phyloP scores from a whole-genome alignment of 306 rosid genomes.

The Arachis hypogaea region DNA sequence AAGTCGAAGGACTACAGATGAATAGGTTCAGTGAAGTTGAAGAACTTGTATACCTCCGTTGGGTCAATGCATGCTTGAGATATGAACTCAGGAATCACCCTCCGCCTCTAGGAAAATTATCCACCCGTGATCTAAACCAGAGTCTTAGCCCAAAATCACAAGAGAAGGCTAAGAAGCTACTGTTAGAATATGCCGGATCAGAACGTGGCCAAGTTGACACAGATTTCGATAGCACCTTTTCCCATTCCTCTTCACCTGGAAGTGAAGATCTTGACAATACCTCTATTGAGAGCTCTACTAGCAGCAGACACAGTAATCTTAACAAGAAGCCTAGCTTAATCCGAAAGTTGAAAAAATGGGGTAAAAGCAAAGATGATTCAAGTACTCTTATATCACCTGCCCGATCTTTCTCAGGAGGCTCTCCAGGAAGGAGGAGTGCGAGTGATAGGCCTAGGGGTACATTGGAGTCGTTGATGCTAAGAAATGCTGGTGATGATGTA shows the following conservation, averaged over 20 bases:
- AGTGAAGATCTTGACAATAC: constrained; percentile 89
- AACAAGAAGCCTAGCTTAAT: constrained; percentile 72
- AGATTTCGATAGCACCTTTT: constrained; percentile 74
- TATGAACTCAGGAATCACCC: constrained; percentile 72
- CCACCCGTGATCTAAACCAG: constrained; percentile 75
- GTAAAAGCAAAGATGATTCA: constrained; percentile 69
- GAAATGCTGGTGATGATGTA: constrained; percentile 61
- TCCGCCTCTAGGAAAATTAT: constrained; percentile 64
- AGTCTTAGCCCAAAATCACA: constrained; percentile 76
- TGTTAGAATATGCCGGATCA: constrained; percentile 82
- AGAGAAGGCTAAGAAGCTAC: constrained; percentile 77
- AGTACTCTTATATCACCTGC: constrained; percentile 55
- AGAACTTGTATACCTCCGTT: constrained; percentile 88
- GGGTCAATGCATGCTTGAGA: constrained; percentile 92
- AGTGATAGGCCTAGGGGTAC: constrained; percentile 61
- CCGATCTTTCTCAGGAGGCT: constrained; percentile 59
- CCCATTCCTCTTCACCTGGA: constrained; percentile 82
- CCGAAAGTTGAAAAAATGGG: constrained; percentile 83
- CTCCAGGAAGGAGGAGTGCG: constrained; percentile 63
- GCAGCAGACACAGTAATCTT: constrained; percentile 61
- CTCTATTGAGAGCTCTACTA: constrained; percentile 68
- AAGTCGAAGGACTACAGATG: constrained; percentile 86
- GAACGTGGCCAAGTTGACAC: constrained; percentile 89
- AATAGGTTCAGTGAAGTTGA: constrained; percentile 85
- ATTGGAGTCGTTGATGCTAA: constrained; percentile 72